Conservation (phyloP, 179 eudicot species). For the Camellia oleifera region DNA sequence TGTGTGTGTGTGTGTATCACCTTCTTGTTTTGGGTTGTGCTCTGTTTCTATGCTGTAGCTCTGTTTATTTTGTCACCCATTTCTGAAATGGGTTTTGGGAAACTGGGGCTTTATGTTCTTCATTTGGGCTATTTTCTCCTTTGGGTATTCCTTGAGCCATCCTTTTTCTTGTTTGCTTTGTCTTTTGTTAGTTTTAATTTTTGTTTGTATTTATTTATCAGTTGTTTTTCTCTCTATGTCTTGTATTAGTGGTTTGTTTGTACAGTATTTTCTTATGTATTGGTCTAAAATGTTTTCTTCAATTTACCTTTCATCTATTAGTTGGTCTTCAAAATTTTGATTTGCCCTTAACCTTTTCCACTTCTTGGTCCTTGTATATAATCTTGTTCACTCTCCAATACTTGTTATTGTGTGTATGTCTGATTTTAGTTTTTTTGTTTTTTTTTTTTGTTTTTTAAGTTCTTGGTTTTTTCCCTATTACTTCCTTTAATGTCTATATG, state of each 20-base stretch:
- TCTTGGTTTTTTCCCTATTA: not conserved
- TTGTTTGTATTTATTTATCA: no score
- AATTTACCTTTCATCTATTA: not conserved
- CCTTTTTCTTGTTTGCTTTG: not conserved
- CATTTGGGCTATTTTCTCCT: not conserved
- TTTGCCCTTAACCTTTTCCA: no score
- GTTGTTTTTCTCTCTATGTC: no score
- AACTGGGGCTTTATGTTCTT: not conserved
- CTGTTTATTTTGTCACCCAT: not conserved
- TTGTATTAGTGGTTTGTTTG: not conserved
- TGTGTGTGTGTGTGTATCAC: not conserved
- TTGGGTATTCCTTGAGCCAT: not conserved
- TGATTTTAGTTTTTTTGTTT: no score
- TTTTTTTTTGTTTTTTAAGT: no score
- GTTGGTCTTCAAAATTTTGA: not conserved
- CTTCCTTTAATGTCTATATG: no score
- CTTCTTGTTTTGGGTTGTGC: not conserved
- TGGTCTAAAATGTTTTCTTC: not conserved
- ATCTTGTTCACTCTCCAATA: not conserved
- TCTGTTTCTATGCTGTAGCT: not conserved
- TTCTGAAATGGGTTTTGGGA: constrained; percentile 27
- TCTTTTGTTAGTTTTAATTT: no score
- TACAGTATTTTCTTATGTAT: not conserved
- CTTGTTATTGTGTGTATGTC: not conserved
- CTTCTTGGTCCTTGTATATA: not conserved